phyloP scores from a whole-genome alignment of 1,139 yeast genomes.

The Blastobotrys apis region DNA sequence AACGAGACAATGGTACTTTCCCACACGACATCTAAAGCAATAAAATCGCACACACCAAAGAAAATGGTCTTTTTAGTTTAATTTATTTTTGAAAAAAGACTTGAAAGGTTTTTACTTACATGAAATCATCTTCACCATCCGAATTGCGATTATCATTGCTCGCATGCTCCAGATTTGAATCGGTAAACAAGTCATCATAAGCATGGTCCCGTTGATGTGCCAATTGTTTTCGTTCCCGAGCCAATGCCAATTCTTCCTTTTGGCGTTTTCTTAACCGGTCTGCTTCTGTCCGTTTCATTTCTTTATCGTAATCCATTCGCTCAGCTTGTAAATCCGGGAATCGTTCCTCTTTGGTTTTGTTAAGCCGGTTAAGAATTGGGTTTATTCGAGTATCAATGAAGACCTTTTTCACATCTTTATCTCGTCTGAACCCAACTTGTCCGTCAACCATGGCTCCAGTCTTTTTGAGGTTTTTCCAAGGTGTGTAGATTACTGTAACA shows the following conservation, averaged over 20 bases:
- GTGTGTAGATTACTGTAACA: constrained; percentile 68
- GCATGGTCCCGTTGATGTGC: constrained; percentile 41
- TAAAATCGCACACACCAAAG: neutral
- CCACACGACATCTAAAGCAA: constrained; percentile 55
- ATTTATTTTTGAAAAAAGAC: constrained; percentile 3
- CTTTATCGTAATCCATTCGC: constrained; percentile 38
- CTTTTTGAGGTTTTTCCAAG: constrained; percentile 68
- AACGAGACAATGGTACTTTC: constrained; percentile 71
- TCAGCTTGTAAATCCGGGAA: constrained; percentile 47
- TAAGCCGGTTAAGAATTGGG: constrained; percentile 58
- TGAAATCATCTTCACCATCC: constrained; percentile 66
- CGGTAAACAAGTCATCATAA: constrained; percentile 56
- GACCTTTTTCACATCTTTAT: constrained; percentile 52
- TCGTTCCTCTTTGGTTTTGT: constrained; percentile 60
- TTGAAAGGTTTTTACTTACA: too few relatives aligned
- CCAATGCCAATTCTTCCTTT: constrained; percentile 29
- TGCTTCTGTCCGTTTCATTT: constrained; percentile 30
- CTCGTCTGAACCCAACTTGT: constrained; percentile 67
- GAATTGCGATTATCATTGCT: constrained; percentile 54
- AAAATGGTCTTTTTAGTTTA: too few relatives aligned
- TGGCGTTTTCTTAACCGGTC: constrained; percentile 37
- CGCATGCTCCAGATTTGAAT: constrained; percentile 45
- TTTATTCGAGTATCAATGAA: constrained; percentile 58
- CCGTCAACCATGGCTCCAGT: constrained; percentile 80
- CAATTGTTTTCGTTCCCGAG: constrained; percentile 32